Evolutionary conservation across 441 rosid species (phyloP), one percentile per base, ranked within the genome.

Genomic region (Erodium moschatum): DNA sequence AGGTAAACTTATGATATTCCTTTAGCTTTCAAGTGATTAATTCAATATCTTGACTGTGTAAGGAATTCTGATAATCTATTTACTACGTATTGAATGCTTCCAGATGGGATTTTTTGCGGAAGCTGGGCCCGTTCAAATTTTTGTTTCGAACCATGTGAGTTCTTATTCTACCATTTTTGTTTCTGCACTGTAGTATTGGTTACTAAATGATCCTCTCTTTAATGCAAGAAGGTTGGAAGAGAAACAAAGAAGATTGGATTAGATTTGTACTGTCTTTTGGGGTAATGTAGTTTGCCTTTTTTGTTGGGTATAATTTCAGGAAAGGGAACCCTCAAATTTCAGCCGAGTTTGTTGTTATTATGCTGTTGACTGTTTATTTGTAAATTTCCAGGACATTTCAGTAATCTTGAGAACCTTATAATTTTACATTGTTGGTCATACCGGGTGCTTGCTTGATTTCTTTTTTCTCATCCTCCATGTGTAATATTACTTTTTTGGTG

Each of bases 81-180:
- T 13, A 75, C 61, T 35, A 16, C 38, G 9, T 33, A 66, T 20
- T 27, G 42, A 42, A 35, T 69, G 64, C 19, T 63, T 70, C 20
- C 84, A 93, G 98, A 85, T 91, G 97, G 98, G 97, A 35, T 93
- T 93, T 80, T 91, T 88, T 21, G 98, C 97, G 0, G 95, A 93
- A 72, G 93, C 95, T 72, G 97, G 95, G 0, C 98, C 96, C 6
- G 97, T 93, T 79, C 95, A 93, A 81, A 87, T 91, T 65, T 93
- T 93, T 70, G 93, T 91, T 75, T 93, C 97, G 10, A 93, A 87
- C 77, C 98, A 89, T 74, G 98, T 86, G 73, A 82, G 92, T 76
- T 54, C 27, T 6, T 56, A 31, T 48, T 19, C 54, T 48, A 38
- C 50, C 61, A 38, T 48, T 66, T 62, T 27, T 50, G 46, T 65